Evolutionary conservation across 129 eudicot genomes (phyloP), one percentile per base, ranked within the genome.

Genomic region (Sambucus nigra): DNA sequence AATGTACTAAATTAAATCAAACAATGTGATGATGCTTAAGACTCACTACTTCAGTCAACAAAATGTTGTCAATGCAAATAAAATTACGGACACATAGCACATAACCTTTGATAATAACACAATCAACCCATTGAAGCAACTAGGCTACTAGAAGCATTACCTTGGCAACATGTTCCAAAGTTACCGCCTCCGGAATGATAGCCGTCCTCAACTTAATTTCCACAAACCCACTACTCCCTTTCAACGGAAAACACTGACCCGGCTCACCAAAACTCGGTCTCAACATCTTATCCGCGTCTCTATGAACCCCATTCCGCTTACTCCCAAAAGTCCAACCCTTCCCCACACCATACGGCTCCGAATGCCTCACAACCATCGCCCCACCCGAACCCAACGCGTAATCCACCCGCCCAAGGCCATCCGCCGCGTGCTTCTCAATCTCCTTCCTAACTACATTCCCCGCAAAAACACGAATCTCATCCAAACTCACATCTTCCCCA

Each of bases 251-350:
- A 65, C 99, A 92, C 44, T 79, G 72, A 25, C 99, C 99, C 38
- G 99, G 99, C 76, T 92, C 87, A 28, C 99, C 99, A 56, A 92
- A 92, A 65, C 95, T 92, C 3, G 99, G 99, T 46, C 50, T 73
- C 57, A 92, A 55, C 87, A 92, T 77, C 91, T 76, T 86, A 38
- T 53, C 77, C 4, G 96, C 80, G 57, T 77, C 74, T 0, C 59
- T 22, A 45, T 68, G 49, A 54, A 79, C 85, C 60, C 38, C 47
- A 39, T 48, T 68, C 1, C 73, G 49, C 1, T 32, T 53, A 23
- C 24, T 1, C 28, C 4, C 25, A 8, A 25, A 20, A 24, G 72
- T 58, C 81, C 75, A 73, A 48, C 35, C 52, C 63, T 55, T 65
- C 54, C 59, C 68, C 53, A 20, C 55, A 67, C 6, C 32, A 24